Base-by-base conservation (phyloP, 108 stramenopile genomes). In the Pseudonitzschia multiseries region DNA sequence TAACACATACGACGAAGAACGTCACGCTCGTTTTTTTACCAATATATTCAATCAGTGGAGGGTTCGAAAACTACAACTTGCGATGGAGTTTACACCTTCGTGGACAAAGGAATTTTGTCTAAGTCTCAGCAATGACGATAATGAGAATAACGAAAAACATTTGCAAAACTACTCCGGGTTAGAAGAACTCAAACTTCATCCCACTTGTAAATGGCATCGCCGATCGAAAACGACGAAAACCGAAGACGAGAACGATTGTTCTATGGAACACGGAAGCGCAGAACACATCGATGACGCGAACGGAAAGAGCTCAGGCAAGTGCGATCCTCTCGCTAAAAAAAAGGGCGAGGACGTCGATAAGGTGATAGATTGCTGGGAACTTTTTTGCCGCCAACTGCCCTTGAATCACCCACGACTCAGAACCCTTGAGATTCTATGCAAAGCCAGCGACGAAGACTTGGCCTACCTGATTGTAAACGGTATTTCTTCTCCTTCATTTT, bases 91-190 rank as follows among this genome's bases (percentile, higher is more conserved):
- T 40, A 62, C 57, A 2, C 61, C 61, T 14, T 24, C 26, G 15
- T 62, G 32, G 32, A 62, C 61, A 40, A 40, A 40, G 14, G 61
- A 31, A 62, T 62, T 62, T 33, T 62, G 61, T 21, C 61, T 17
- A 27, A 31, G 57, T 27, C 57, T 14, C 0, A 26, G 0, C 6
- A 15, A 59, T 27, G 20, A 59, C 14, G 15, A 27, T 8, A 10
- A 22, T 2, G 2, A 48, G 17, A 48, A 14, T 10, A 10, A 48
- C 22, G 24, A 56, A 10, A 48, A 48, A 10, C 4, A 6, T 36
- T 36, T 6, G 2, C 36, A 48, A 10, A 10, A 14, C 12, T 48
- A 48, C 18, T 27, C 26, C 4, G 27, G 57, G 22, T 59, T 62
- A n/a, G 36, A 62, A 42, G 61, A 62, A 33, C 61, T 62, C 36